Evolutionary conservation across 306 rosid genomes (phyloP), one percentile per base, ranked within the genome.

Genomic region (Abrus precatorius): DNA sequence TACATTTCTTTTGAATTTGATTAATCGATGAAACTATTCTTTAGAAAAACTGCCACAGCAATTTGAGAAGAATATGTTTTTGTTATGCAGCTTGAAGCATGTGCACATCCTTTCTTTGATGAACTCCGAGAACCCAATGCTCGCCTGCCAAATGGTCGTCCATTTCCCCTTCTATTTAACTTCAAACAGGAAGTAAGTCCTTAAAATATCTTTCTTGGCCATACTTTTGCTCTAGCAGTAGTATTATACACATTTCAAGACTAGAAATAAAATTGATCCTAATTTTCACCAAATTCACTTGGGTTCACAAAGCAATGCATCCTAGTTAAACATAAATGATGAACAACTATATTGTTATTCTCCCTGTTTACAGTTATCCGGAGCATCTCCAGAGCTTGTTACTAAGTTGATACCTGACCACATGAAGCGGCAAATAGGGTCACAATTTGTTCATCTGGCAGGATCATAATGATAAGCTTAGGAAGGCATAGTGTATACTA

Each of bases 91-190:
- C 93, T 92, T 59, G 97, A 94, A 84, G 98, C 98, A 57, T 94
- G 98, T 84, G 89, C 93, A 9, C 98, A 95, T 86, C 85, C 98
- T 83, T 95, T 95, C 92, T 95, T 95, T 78, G 97, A 92, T 64
- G 98, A 95, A 60, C 93, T 95, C 54, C 93, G 98, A 11, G 95
- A 91, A 69, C 89, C 92, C 72, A 92, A 91, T 81, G 94, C 91
- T 33, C 98, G 95, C 60, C 84, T 95, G 60, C 93, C 97, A 61
- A 92, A 95, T 70, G 91, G 93, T 49, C 97, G 98, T 41, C 88
- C 91, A 30, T 77, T 95, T 32, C 98, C 98, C 54, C 91, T 91
- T 14, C 91, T 95, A 68, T 95, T 95, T 85, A 91, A 95, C 84
- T 92, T 95, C 82, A 91, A 91, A 83, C 97, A 95, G 83, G 98